Percentiles rank a stretch among this genome's conserved stretches.
phyloP scores from a whole-genome alignment of 352 stramenopile species.

The Pythium utonaiense region DNA sequence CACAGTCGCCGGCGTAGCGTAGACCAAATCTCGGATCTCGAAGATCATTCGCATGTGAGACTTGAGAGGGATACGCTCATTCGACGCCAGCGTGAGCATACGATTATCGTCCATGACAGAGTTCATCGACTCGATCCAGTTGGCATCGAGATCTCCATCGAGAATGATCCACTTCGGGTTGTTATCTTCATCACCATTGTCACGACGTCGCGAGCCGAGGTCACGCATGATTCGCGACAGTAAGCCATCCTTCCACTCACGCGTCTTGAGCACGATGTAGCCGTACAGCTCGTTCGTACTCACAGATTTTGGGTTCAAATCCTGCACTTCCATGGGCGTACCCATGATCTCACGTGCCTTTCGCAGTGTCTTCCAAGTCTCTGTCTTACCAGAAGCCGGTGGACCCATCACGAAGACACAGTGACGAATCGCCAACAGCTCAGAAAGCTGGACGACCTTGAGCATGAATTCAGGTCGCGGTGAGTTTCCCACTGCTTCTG shows the following conservation, averaged over 20 bases:
- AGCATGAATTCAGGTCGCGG: constrained; percentile 86
- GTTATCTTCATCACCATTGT: constrained; percentile 86
- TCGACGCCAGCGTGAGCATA: constrained; percentile 95
- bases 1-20: constrained; percentile 94
- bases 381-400: constrained; percentile 91
- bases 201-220: constrained; percentile 86
- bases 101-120: constrained; percentile 97
- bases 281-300: constrained; percentile 96
- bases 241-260: constrained; percentile 96
- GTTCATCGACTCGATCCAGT: constrained; percentile 98
- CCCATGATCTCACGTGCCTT: constrained; percentile 87
- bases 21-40: constrained; percentile 95
- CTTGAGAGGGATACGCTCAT: constrained; percentile 96
- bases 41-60: constrained; percentile 97
- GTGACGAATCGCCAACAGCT: constrained; percentile 94
- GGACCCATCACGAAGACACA: constrained; percentile 97
- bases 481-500: constrained; percentile 77
- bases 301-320: constrained; percentile 96
- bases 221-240: constrained; percentile 95
- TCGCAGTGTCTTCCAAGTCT: constrained; percentile 94
- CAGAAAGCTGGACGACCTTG: constrained; percentile 94
- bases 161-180: constrained; percentile 98
- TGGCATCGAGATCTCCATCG: constrained; percentile 96
- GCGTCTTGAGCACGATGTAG: constrained; percentile 93
- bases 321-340: constrained; percentile 86